These are phyloP conservation scores for Gastrodia elata DNA, from an alignment of 106 monocot species.

Conservation along the genomic window DNA sequence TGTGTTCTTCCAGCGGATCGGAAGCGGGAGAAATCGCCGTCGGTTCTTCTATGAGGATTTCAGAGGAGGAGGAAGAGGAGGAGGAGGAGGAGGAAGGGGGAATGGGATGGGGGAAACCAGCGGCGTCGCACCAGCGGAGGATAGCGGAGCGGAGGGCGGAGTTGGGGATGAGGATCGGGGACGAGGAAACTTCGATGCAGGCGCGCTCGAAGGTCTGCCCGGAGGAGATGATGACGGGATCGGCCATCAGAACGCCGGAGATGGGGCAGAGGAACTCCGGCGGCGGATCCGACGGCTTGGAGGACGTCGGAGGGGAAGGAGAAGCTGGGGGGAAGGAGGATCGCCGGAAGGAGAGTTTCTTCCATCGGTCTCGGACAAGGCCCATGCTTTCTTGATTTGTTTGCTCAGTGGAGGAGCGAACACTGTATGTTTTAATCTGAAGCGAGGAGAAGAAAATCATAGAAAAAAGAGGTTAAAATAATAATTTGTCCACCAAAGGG, in stretches of 20 bases:
- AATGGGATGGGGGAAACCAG: constrained; percentile 18
- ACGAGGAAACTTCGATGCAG: constrained; percentile 45
- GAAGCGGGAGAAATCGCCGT: neutral
- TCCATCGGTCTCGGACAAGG: constrained; percentile 15
- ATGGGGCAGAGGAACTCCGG: constrained; percentile 75
- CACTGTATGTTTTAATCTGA: too few relatives aligned
- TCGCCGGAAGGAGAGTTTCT: constrained; percentile 21
- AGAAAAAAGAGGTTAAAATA: too few relatives aligned
- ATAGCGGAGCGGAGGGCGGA: constrained; percentile 47
- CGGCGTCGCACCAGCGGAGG: constrained; percentile 32
- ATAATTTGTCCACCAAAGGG: too few relatives aligned
- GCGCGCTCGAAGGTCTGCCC: constrained; percentile 77
- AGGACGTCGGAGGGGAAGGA: neutral
- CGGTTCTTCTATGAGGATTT: neutral
- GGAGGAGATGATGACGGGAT: constrained; percentile 74
- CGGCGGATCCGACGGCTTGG: constrained; percentile 16
- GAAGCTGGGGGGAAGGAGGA: constrained; percentile 8
- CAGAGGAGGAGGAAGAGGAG: constrained; percentile 5
- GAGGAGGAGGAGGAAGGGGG: constrained; percentile 12
- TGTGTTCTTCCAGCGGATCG: constrained; percentile 38
- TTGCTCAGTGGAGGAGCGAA: too few relatives aligned
- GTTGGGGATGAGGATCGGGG: constrained; percentile 47
- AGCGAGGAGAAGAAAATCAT: too few relatives aligned
- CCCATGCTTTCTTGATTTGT: constrained; percentile 4
- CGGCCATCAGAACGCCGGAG: constrained; percentile 67